Conservation (phyloP, 1,139 yeast genomes). For the Suhomyces terraborum region DNA sequence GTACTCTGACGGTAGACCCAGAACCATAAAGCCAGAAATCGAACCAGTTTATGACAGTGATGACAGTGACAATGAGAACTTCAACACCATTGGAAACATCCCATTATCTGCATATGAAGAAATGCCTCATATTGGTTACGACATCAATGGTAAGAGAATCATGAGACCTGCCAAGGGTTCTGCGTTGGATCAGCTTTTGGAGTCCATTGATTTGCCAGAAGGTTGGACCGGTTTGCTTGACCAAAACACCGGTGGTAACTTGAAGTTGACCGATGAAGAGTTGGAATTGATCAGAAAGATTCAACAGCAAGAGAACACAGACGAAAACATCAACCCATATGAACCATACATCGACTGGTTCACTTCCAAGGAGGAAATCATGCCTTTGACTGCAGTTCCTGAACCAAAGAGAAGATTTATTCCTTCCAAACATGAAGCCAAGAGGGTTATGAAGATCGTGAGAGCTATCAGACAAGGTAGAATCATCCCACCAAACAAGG, state of each 20-base stretch:
- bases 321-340: constrained; percentile 80
- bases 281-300: constrained; percentile 84
- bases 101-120: constrained; percentile 94
- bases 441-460: constrained; percentile 93
- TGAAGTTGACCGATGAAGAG: constrained; percentile 87
- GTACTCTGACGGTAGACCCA: constrained; percentile 77
- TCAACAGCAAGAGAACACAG: constrained; percentile 83
- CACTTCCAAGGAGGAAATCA: constrained; percentile 78
- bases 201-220: constrained; percentile 88
- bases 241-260: constrained; percentile 83
- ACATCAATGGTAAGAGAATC: constrained; percentile 94
- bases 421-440: constrained; percentile 96
- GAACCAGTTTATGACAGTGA: constrained; percentile 92
- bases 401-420: constrained; percentile 97
- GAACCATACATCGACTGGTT: constrained; percentile 97
- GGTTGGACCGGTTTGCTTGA: constrained; percentile 98
- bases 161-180: constrained; percentile 99
- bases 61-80: constrained; percentile 83
- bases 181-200: constrained; percentile 87
- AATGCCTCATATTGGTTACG: constrained; percentile 96
- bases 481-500: constrained; percentile 72
- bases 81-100: constrained; percentile 88
- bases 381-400: constrained; percentile 91
- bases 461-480: constrained; percentile 95
- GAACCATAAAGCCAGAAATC: constrained; percentile 83